Conservation (phyloP, 305 asterid species). For the Fraxinus sp. region DNA sequence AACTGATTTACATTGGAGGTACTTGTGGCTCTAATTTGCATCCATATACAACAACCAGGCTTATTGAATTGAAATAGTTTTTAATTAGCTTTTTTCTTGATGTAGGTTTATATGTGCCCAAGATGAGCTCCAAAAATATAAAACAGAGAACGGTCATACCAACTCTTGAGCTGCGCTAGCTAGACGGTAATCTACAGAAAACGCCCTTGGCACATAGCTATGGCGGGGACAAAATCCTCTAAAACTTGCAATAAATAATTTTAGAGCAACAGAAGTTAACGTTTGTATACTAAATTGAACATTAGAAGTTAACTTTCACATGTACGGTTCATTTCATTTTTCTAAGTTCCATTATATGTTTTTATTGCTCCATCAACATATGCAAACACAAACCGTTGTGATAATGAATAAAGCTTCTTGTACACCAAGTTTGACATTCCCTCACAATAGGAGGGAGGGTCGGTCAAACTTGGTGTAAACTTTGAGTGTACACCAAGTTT, state of each 20-base stretch:
- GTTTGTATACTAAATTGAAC: not conserved
- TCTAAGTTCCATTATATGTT: not conserved
- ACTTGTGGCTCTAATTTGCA: slow-evolving; percentile 3
- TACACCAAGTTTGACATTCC: too few species aligned
- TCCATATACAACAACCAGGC: not conserved
- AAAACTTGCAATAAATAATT: not conserved
- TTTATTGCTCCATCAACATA: not conserved
- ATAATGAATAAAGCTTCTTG: not conserved
- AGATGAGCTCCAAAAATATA: slow-evolving; percentile 49
- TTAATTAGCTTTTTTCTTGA: not conserved
- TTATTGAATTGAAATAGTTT: not conserved
- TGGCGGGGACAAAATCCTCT: not conserved
- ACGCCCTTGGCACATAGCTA: not conserved
- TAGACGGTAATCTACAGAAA: not conserved
- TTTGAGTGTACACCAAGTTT: too few species aligned
- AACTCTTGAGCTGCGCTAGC: slow-evolving; percentile 21
- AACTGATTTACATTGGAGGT: slow-evolving; percentile 82
- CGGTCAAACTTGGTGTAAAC: too few species aligned
- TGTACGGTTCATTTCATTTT: not conserved
- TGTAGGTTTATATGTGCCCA: slow-evolving; percentile 43
- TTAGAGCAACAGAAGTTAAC: not conserved
- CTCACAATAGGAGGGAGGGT: too few species aligned
- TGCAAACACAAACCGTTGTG: not conserved
- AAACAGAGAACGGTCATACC: slow-evolving; percentile 38
- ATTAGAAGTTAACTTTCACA: not conserved